Conservation (phyloP, 345 rosid species). For the Populus ilicifolia region DNA sequence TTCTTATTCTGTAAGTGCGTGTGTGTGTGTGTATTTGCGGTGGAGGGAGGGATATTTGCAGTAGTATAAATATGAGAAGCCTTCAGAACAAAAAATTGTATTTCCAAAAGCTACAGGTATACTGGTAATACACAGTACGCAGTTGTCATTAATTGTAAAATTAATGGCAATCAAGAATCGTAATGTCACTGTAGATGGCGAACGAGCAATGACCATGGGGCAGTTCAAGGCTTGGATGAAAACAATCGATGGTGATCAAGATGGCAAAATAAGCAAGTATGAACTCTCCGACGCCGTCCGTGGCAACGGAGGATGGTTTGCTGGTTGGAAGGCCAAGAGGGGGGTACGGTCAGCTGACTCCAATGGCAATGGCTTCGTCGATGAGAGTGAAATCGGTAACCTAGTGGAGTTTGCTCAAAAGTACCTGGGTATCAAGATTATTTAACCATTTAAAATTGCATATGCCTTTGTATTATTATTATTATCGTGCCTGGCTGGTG, state of each 20-base stretch:
- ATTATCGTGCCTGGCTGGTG: too few species aligned
- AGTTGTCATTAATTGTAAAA: neutral
- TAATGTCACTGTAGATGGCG: neutral
- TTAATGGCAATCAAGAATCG: neutral
- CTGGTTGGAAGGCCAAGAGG: slow-evolving; percentile 12
- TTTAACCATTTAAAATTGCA: neutral
- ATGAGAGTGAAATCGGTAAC: slow-evolving; percentile 13
- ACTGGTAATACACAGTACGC: neutral
- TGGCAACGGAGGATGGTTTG: slow-evolving; percentile 2
- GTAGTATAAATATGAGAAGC: neutral
- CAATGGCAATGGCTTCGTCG: slow-evolving; percentile 20
- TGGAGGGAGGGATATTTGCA: neutral
- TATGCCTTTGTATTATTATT: neutral
- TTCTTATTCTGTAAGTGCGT: neutral
- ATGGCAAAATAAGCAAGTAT: slow-evolving; percentile 21
- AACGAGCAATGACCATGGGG: slow-evolving; percentile 2
- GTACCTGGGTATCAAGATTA: neutral
- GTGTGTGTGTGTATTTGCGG: neutral
- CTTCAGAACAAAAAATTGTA: neutral
- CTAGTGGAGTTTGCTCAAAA: slow-evolving; percentile 26
- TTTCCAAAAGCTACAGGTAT: neutral
- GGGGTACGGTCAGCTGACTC: slow-evolving; percentile 10
- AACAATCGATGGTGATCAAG: slow-evolving; percentile 18
- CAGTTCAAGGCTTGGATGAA: slow-evolving; percentile 25
- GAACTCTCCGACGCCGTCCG: slow-evolving; percentile 31